phyloP scores from a whole-genome alignment of 1,284 basidiomycete genomes.

The Tylopilus sp. region DNA sequence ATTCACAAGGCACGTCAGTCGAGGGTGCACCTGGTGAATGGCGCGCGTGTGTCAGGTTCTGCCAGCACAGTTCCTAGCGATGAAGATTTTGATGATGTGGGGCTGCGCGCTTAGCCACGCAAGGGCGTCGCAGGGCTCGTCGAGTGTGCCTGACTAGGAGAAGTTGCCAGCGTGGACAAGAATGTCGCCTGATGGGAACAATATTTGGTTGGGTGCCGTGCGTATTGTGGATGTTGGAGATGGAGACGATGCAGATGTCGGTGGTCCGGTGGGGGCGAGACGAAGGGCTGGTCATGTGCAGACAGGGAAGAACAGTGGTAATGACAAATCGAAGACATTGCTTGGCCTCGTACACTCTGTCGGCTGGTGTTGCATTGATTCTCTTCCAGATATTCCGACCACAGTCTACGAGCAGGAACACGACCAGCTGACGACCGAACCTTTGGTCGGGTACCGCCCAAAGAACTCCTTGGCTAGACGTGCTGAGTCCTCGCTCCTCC shows the following conservation, averaged over 20 bases:
- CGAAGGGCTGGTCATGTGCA: conserved; percentile 42
- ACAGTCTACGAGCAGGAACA: conserved; percentile 66
- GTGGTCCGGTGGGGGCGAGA: conserved; percentile 67
- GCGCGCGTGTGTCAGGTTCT: conserved; percentile 7
- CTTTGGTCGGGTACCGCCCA: conserved; percentile 99
- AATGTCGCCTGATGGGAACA: conserved; percentile 41
- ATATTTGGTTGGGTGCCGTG: conserved; percentile 25
- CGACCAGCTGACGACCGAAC: conserved; percentile 93
- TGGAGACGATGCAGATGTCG: conserved; percentile 45
- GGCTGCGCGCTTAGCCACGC: conserved; percentile 17
- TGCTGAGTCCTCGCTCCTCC: conserved; percentile 95
- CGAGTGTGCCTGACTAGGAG: conserved; percentile 30
- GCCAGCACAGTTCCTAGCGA: conserved; percentile 20
- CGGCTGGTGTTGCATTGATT: conserved; percentile 24
- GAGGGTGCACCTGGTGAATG: conserved; percentile 13
- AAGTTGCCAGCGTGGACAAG: conserved; percentile 45
- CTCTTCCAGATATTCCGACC: conserved; percentile 34
- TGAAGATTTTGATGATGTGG: conserved; percentile 18
- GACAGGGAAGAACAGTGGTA: conserved; percentile 13
- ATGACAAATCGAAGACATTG: neutral
- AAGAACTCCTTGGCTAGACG: conserved; percentile 97
- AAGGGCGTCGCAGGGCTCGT: conserved; percentile 34
- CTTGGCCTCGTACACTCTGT: too few species aligned
- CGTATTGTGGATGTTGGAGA: conserved; percentile 40
- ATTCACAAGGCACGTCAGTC: conserved; percentile 16